phyloP scores from a whole-genome alignment of 2,329 filamentous ascomycete species.

The Colletotrichum lini region DNA sequence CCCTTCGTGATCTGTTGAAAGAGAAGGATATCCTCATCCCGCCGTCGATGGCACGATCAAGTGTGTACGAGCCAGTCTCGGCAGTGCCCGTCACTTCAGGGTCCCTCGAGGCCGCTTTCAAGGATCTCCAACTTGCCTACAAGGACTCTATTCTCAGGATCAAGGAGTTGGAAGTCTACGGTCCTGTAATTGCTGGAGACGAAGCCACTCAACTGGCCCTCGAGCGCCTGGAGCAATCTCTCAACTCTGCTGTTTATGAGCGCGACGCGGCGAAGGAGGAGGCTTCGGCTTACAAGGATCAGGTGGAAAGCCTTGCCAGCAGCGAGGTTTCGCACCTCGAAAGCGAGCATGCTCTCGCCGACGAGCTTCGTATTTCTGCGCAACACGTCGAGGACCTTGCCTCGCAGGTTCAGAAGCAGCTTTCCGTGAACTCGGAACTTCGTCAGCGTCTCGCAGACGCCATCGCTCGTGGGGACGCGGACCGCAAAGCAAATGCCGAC shows the following conservation, averaged over 20 bases:
- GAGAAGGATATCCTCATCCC: conserved; percentile 87
- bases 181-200: conserved; percentile 56
- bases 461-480: conserved; percentile 85
- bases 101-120: conserved; percentile 81
- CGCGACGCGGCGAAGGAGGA: conserved; percentile 80
- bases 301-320: conserved; percentile 71
- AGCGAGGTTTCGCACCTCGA: conserved; percentile 70
- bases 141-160: conserved; percentile 76
- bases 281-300: conserved; percentile 71
- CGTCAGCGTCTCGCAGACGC: conserved; percentile 83
- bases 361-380: conserved; percentile 81
- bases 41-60: conserved; percentile 67
- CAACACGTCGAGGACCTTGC: conserved; percentile 85
- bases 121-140: conserved; percentile 81
- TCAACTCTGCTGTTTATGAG: conserved; percentile 78
- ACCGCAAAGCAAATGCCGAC: conserved; percentile 83
- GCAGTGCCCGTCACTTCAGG: conserved; percentile 73
- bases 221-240: conserved; percentile 76
- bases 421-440: conserved; percentile 82
- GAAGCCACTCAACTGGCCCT: conserved; percentile 75
- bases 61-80: conserved; percentile 42
- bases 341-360: conserved; percentile 75
- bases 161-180: conserved; percentile 71
- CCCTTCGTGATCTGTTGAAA: conserved; percentile 82
- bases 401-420: conserved; percentile 82